Evolutionary conservation across 371 early-diverging fungal genomes (phyloP).

Genomic region (Mucor plumbeus): DNA sequence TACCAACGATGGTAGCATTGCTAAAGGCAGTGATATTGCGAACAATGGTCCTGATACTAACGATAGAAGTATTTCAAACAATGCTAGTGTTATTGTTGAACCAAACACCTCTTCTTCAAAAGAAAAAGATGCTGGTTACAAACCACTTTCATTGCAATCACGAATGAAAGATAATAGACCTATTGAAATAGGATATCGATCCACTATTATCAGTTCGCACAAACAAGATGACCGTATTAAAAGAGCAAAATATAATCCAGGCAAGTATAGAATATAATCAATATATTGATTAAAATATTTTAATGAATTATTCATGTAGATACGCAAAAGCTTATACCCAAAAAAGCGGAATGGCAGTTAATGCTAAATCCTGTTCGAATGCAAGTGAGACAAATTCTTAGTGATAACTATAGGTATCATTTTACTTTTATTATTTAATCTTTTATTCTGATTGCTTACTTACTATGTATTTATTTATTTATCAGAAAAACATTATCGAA

Average conservation of each 20-base stretch:
- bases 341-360: not conserved
- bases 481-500: not conserved
- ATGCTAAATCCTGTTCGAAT: not conserved
- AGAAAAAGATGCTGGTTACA: not conserved
- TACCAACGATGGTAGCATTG: not conserved
- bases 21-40: not conserved
- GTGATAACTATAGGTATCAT: not conserved
- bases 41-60: not conserved
- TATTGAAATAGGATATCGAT: not conserved
- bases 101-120: not conserved
- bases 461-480: not conserved
- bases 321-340: not conserved
- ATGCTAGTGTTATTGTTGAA: not conserved
- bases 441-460: not conserved
- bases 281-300: too few species aligned
- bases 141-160: not conserved
- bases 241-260: not conserved
- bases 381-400: slow-evolving; percentile 3
- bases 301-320: not conserved
- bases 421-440: not conserved
- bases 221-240: not conserved
- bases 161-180: not conserved
- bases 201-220: not conserved
- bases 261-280: not conserved
- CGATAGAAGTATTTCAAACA: not conserved